These are phyloP conservation scores for Aureobasidium sp. DNA, from an alignment of 2,329 filamentous ascomycete species.

Conservation along the genomic window DNA sequence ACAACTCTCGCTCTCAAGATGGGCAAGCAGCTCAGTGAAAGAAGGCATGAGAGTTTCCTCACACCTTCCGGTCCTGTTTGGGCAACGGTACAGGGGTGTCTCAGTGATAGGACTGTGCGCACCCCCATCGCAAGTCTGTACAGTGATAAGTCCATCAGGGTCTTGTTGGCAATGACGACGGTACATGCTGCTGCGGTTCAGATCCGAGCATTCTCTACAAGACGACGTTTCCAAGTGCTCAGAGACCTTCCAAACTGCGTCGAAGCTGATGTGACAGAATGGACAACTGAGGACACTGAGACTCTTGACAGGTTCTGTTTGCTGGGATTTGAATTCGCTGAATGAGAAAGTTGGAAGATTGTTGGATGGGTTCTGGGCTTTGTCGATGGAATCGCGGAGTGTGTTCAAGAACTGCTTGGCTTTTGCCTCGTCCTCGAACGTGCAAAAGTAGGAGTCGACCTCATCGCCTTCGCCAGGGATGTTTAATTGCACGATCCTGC, in stretches of 20 bases:
- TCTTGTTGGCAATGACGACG: neutral
- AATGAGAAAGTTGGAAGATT: neutral
- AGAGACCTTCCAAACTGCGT: neutral
- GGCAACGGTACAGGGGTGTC: neutral
- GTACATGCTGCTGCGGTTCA: neutral
- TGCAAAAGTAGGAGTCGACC: slow-evolving; percentile 61
- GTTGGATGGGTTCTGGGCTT: neutral
- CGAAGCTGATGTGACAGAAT: neutral
- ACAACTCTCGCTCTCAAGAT: neutral
- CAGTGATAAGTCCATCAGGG: too few species aligned
- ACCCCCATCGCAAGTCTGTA: neutral
- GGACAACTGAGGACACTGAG: neutral
- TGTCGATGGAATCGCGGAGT: slow-evolving; percentile 38
- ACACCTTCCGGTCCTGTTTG: neutral
- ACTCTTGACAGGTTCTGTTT: neutral
- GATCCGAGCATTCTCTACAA: neutral
- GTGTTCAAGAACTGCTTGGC: slow-evolving; percentile 42
- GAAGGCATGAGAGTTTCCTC: neutral
- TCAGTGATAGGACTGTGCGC: neutral
- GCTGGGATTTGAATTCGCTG: neutral
- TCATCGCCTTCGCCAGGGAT: slow-evolving; percentile 47
- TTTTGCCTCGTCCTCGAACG: slow-evolving; percentile 51
- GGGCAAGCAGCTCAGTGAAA: neutral
- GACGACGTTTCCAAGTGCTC: neutral
- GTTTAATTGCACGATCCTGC: slow-evolving; percentile 40